Evolutionary conservation across 495 filamentous ascomycete genomes (phyloP).

Genomic region (Tuber umbilicatum): DNA sequence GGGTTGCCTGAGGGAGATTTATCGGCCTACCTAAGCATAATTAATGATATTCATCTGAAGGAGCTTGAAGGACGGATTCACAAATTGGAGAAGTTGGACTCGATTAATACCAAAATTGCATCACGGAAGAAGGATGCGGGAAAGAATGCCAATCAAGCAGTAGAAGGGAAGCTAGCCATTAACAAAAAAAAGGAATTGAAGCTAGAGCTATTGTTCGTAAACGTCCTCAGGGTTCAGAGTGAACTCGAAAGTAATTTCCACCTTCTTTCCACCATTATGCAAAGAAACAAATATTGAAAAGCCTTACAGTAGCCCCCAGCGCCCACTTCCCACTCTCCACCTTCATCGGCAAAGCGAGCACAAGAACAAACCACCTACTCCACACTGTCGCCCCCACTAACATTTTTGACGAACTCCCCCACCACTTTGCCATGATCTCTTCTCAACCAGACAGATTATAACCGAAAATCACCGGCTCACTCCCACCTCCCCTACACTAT

Average conservation of each 20-base stretch:
- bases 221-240: slow-evolving; percentile 71
- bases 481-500: slow-evolving; percentile 64
- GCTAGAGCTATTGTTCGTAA: slow-evolving; percentile 66
- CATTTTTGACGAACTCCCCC: slow-evolving; percentile 81
- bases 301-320: slow-evolving; percentile 51
- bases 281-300: slow-evolving; percentile 5
- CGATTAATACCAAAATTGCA: too few species aligned
- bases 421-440: slow-evolving; percentile 48
- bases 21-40: too few species aligned
- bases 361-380: too few species aligned
- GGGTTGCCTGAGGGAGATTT: too few species aligned
- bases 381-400: slow-evolving; percentile 69
- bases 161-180: slow-evolving; percentile 42
- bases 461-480: slow-evolving; percentile 46
- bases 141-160: slow-evolving; percentile 44
- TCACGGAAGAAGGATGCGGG: slow-evolving; percentile 46
- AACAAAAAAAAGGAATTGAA: slow-evolving; percentile 52
- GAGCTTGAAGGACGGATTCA: too few species aligned
- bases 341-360: too few species aligned
- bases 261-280: neutral
- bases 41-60: too few species aligned
- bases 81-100: too few species aligned
- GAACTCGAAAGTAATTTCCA: slow-evolving; percentile 54
- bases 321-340: slow-evolving; percentile 77
- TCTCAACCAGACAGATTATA: slow-evolving; percentile 38